These are phyloP conservation scores for Pseudozyma thailandica DNA, from an alignment of 1,284 basidiomycete species.

Conservation along the genomic window DNA sequence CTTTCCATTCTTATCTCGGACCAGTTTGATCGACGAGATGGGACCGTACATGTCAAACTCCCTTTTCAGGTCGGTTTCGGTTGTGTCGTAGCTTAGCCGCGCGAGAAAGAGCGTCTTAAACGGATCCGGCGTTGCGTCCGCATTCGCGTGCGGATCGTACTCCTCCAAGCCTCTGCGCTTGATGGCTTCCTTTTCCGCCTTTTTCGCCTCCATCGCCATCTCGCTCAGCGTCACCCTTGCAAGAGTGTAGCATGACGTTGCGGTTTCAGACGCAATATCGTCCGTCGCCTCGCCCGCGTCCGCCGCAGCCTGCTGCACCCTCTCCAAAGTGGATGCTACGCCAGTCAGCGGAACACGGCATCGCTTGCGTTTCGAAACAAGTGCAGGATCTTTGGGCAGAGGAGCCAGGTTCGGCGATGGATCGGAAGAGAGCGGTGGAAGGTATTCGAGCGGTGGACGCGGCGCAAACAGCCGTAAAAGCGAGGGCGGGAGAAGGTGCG, in stretches of 20 bases:
- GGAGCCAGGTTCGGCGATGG: constrained; percentile 47
- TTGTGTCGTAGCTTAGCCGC: constrained; percentile 84
- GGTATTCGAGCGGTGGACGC: constrained; percentile 56
- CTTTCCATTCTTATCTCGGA: constrained; percentile 82
- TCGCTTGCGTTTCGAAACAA: constrained; percentile 22
- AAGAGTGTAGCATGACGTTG: neutral
- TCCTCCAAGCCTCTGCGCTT: constrained; percentile 23
- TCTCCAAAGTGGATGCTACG: constrained; percentile 58
- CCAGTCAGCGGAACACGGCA: constrained; percentile 54
- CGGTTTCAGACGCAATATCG: constrained; percentile 49
- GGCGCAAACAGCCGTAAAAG: constrained; percentile 64
- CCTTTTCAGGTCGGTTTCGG: constrained; percentile 87
- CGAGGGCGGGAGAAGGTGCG: constrained; percentile 64
- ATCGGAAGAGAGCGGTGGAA: constrained; percentile 47
- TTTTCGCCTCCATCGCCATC: constrained; percentile 16
- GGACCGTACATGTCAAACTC: constrained; percentile 96
- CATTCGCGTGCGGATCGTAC: constrained; percentile 87
- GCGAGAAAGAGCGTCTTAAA: constrained; percentile 99
- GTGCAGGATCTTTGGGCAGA: constrained; percentile 15
- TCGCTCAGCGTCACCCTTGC: neutral
- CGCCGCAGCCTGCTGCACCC: constrained; percentile 55
- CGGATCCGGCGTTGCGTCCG: constrained; percentile 94
- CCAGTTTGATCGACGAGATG: constrained; percentile 89
- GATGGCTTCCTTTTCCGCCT: constrained; percentile 1
- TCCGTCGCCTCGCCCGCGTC: constrained; percentile 60